phyloP scores from a whole-genome alignment of 176 grass and related monocot species.

The Metroxylon sagu region DNA sequence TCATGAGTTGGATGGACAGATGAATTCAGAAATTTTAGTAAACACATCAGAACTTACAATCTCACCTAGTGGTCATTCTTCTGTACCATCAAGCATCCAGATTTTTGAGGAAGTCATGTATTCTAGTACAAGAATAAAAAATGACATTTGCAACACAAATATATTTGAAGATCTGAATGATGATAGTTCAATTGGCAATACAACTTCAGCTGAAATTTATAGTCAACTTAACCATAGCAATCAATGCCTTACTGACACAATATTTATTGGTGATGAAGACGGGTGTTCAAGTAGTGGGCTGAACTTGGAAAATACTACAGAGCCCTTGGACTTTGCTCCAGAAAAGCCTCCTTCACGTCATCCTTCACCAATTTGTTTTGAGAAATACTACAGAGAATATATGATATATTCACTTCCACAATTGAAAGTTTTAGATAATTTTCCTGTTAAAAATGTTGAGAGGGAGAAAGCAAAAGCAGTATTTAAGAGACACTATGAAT shows the following conservation, averaged over 20 bases:
- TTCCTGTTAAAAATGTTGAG: conserved; percentile 11
- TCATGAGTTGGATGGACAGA: neutral
- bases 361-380: conserved; percentile 24
- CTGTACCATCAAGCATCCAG: neutral
- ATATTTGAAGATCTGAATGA: too few species aligned
- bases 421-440: conserved; percentile 21
- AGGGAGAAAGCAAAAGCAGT: conserved; percentile 7
- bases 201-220: neutral
- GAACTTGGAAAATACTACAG: neutral
- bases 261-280: neutral
- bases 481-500: conserved; percentile 13
- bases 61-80: conserved; percentile 1
- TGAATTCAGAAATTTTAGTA: conserved; percentile 4
- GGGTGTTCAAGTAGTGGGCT: neutral
- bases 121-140: conserved; percentile 1
- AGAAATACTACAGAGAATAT: conserved; percentile 20
- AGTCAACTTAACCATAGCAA: neutral
- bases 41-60: neutral
- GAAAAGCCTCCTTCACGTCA: conserved; percentile 10
- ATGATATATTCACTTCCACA: conserved; percentile 11
- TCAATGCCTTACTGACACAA: neutral
- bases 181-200: neutral
- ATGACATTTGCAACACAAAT: neutral
- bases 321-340: neutral
- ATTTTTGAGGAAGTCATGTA: neutral